Base-by-base conservation (phyloP, 78 protist species). In the Capsaspora owczarzaki region DNA sequence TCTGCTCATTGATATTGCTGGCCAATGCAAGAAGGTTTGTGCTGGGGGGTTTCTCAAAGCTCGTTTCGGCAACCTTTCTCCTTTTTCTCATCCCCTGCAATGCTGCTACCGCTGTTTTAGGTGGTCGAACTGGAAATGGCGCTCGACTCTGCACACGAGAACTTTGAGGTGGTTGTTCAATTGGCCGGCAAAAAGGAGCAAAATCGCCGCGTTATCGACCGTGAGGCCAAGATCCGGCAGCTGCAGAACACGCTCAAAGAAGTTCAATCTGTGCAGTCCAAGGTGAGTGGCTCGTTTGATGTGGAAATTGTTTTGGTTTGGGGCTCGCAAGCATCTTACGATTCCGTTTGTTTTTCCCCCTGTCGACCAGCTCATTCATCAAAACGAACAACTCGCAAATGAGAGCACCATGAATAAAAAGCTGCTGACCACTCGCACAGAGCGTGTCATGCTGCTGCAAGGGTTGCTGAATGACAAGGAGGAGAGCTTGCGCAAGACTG, bases 401-500 rank as follows among this genome's bases (percentile, higher is more conserved):
- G 66, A 56, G 33, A 29, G 12, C 29, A 29, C 66, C 29, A 29
- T 56, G 35, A 29, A 16, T 29, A 29, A 56, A 12, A 56, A 56
- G 66, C 12, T 25, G 66, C 66, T 56, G 35, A 29, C 66, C 35
- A 29, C 66, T 16, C 66, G 66, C 35, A 56, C 12, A 2, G 12
- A 16, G 66, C 66, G 66, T 12, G 25, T 56, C 66, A 56, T 25
- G 14, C 66, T 25, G 10, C 66, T 56, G 33, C 33, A 56, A 25
- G 66, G 12, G 66, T 29, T 56, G 29, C 33, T 56, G 66, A 16
- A 56, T 16, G 66, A 56, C 66, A 29, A 16, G 33, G 33, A 56
- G 66, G 66, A 56, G 66, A 56, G n/a, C 66, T 56, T 12, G 66
- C 66, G 66, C 66, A n/a, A n/a, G n/a, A n/a, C n/a, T n/a, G n/a